A percentile compares a stretch with the other conserved stretches of the same genome.
Evolutionary conservation across 805 yeast genomes (phyloP).

Genomic region (Saccharomycopsis fibuligera): DNA sequence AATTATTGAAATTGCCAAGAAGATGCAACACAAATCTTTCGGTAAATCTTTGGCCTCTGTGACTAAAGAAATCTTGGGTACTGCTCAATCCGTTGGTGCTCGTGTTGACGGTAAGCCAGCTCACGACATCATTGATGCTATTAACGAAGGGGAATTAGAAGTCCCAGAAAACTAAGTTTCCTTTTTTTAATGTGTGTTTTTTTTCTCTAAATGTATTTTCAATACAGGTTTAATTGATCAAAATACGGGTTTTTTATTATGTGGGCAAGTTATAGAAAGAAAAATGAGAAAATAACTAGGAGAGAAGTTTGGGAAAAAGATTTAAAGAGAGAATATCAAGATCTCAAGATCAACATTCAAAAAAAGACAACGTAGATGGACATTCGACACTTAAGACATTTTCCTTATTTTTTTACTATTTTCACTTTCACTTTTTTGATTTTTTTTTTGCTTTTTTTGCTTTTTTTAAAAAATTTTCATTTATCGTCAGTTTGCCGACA

Average conservation of each 20-base stretch:
- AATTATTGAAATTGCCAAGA: conserved; percentile 94
- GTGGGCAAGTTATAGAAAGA: not conserved
- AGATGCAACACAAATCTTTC: conserved; percentile 94
- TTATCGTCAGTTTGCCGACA: conserved; percentile 67
- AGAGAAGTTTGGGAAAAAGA: too few relatives aligned
- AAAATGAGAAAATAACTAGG: too few relatives aligned
- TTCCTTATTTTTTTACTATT: not conserved
- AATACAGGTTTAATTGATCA: conserved; percentile 13
- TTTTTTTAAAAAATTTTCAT: not conserved
- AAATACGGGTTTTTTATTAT: not conserved
- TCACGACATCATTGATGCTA: conserved; percentile 97
- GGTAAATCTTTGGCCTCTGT: conserved; percentile 97
- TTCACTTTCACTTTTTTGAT: not conserved
- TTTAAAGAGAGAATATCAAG: too few relatives aligned
- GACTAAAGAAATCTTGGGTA: conserved; percentile 97
- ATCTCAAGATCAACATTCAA: too few relatives aligned
- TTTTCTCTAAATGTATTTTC: conserved; percentile 10
- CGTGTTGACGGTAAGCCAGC: conserved; percentile 99
- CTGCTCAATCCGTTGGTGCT: conserved; percentile 99
- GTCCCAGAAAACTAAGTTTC: conserved; percentile 64
- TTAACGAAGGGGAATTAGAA: conserved; percentile 97
- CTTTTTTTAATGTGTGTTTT: not conserved
- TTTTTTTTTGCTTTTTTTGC: not conserved
- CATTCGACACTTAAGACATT: too few relatives aligned
- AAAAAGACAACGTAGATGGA: too few relatives aligned